phyloP scores from a whole-genome alignment of 495 filamentous ascomycete species.

The Schizothecium vesticola region DNA sequence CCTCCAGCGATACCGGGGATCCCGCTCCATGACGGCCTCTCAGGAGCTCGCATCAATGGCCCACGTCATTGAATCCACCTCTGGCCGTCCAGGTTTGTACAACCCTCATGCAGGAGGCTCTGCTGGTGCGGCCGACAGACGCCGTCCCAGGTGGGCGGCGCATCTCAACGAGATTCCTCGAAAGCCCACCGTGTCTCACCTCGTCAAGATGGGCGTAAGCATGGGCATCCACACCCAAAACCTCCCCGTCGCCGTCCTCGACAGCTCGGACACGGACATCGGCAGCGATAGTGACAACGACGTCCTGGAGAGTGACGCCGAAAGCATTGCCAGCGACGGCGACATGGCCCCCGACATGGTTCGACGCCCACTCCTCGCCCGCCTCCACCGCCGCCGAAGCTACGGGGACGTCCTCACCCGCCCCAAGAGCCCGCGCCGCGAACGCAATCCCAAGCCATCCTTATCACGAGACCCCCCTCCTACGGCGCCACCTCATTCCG shows the following conservation, averaged over 20 bases:
- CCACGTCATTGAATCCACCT: slow-evolving; percentile 30
- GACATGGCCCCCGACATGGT: slow-evolving; percentile 18
- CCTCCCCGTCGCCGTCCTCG: slow-evolving; percentile 59
- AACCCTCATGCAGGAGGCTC: slow-evolving; percentile 21
- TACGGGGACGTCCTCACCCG: slow-evolving; percentile 29
- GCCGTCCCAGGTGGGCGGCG: slow-evolving; percentile 31
- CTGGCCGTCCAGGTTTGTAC: slow-evolving; percentile 29
- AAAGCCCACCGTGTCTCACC: slow-evolving; percentile 59
- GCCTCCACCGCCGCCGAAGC: slow-evolving; percentile 29
- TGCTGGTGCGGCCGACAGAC: slow-evolving; percentile 21
- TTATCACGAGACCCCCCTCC: slow-evolving; percentile 1
- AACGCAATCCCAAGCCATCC: slow-evolving; percentile 15
- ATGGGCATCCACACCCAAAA: slow-evolving; percentile 75
- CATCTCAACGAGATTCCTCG: slow-evolving; percentile 38
- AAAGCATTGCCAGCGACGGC: slow-evolving; percentile 20
- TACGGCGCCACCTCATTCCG: slow-evolving; percentile 18
- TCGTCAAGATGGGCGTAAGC: slow-evolving; percentile 55
- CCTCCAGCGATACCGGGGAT: slow-evolving; percentile 53
- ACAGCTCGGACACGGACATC: slow-evolving; percentile 41
- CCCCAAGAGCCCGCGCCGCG: slow-evolving; percentile 13
- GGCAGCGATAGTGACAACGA: slow-evolving; percentile 46
- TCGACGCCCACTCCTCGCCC: slow-evolving; percentile 23
- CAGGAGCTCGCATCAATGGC: slow-evolving; percentile 31
- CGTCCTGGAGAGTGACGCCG: slow-evolving; percentile 32
- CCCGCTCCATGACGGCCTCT: slow-evolving; percentile 49